Conservation (phyloP, 2,329 filamentous ascomycete genomes). For the Calonectria pauciramosa region DNA sequence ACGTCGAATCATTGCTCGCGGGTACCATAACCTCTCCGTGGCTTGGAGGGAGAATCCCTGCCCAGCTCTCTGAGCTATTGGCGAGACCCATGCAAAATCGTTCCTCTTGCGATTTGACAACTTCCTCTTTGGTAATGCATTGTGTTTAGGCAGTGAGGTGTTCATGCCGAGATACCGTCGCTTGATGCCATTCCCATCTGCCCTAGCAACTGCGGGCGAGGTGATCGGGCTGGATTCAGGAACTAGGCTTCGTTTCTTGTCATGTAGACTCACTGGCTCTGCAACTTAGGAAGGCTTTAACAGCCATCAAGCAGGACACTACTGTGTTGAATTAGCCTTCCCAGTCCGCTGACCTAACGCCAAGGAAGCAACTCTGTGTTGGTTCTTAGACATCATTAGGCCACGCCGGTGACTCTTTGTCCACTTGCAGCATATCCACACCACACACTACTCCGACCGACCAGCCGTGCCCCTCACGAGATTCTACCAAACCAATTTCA, state of each 20-base stretch:
- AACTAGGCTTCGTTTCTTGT: not conserved
- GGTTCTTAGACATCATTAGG: not conserved
- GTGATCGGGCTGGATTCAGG: not conserved
- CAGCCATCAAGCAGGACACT: too few species aligned
- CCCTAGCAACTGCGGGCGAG: not conserved
- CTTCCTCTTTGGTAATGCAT: not conserved
- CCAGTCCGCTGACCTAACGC: not conserved
- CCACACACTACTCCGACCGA: conserved; percentile 28
- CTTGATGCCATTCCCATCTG: not conserved
- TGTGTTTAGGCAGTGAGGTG: not conserved
- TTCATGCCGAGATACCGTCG: not conserved
- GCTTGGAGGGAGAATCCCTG: not conserved
- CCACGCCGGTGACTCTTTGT: not conserved
- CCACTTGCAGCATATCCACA: conserved; percentile 4
- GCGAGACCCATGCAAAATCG: not conserved
- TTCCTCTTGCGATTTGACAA: not conserved
- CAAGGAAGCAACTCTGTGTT: not conserved
- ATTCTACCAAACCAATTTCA: conserved; percentile 25
- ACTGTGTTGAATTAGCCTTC: not conserved
- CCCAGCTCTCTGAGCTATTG: not conserved
- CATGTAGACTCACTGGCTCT: not conserved
- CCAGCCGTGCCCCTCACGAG: conserved; percentile 26
- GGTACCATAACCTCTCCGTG: not conserved
- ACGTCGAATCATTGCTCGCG: not conserved
- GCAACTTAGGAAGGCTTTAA: too few species aligned